These are phyloP conservation scores for Dacryopinax spathularia DNA, from an alignment of 768 basidiomycete genomes.

Conservation along the genomic window DNA sequence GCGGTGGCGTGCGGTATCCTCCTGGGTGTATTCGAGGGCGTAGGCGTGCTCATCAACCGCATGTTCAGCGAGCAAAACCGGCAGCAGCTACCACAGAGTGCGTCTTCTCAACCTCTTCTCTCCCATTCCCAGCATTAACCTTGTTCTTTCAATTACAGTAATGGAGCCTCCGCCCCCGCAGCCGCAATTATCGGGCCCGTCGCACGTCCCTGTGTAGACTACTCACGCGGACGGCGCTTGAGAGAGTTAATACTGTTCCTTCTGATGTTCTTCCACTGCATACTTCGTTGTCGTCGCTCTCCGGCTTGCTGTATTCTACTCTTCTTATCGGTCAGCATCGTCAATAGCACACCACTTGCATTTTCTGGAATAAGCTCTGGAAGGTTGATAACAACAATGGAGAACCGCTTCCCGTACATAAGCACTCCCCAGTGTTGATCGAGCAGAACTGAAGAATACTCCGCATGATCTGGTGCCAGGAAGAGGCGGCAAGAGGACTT, in stretches of 20 bases:
- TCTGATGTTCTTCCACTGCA: neutral
- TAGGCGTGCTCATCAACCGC: conserved; percentile 80
- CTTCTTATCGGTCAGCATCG: conserved; percentile 2
- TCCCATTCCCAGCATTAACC: neutral
- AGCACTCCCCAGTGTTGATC: too few relatives aligned
- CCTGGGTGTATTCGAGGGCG: conserved; percentile 86
- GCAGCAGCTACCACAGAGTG: conserved; percentile 67
- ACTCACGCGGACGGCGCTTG: too few relatives aligned
- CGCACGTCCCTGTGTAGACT: neutral
- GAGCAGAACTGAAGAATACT: too few relatives aligned
- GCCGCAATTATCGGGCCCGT: neutral
- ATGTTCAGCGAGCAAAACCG: conserved; percentile 74
- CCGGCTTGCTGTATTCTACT: conserved; percentile 5
- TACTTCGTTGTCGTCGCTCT: neutral
- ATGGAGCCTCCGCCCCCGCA: neutral
- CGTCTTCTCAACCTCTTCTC: conserved; percentile 25
- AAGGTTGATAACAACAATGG: too few relatives aligned
- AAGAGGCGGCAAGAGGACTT: too few relatives aligned
- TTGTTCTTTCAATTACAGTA: neutral
- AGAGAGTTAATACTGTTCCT: neutral
- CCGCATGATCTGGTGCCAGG: too few relatives aligned
- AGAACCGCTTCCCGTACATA: too few relatives aligned
- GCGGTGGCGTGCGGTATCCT: conserved; percentile 93
- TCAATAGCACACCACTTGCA: conserved; percentile 4
- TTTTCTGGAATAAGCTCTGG: too few relatives aligned